Evolutionary conservation across 2,329 filamentous ascomycete species (phyloP), one percentile per base, ranked within the genome.

Genomic region (Trichophyton rubrum): DNA sequence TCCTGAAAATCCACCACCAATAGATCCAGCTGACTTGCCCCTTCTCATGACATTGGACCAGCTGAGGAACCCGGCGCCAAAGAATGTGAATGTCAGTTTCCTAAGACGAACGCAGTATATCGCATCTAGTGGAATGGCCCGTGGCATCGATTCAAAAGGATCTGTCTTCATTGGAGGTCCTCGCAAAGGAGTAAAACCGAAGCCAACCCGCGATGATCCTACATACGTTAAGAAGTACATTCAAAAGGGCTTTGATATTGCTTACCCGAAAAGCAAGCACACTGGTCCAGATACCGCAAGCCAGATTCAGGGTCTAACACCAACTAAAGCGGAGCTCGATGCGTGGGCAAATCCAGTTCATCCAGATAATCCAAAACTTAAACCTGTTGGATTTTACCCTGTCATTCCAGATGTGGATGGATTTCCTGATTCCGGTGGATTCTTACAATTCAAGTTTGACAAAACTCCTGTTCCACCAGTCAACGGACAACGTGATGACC

Each of bases 61-160:
- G 56, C 82, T 99, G 22, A 90, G 90, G 67, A 95, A 96, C 74
- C 86, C 87, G 51, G 88, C 89, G 67, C 82, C 85, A 47, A 83
- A 84, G 63, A 87, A 89, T 64, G 80, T 86, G 17, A 86, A 87
- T 64, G 90, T 96, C 59, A 96, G 90, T 64, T 99, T 99, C 81
- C 82, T 99, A 66, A 89, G 93, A 61, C 85, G 92, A 68, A 97
- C 93, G 60, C 93, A 99, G 74, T 97, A 97, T 76, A 96, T 96
- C 69, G 74, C 75, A 27, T 70, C 75, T 6, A 70, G 71, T 51
- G 64, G 64, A 59, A 60, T 62, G 35, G 68, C 70, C 49, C 68
- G 68, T 38, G 70, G 69, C 3, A 68, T 70, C 1, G 72, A 74
- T 40, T 69, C 70, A 8, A 67, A 68, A 15, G 68, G 68, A 40